phyloP scores from a whole-genome alignment of 257 asterid genomes.

The Petrea volubilis region DNA sequence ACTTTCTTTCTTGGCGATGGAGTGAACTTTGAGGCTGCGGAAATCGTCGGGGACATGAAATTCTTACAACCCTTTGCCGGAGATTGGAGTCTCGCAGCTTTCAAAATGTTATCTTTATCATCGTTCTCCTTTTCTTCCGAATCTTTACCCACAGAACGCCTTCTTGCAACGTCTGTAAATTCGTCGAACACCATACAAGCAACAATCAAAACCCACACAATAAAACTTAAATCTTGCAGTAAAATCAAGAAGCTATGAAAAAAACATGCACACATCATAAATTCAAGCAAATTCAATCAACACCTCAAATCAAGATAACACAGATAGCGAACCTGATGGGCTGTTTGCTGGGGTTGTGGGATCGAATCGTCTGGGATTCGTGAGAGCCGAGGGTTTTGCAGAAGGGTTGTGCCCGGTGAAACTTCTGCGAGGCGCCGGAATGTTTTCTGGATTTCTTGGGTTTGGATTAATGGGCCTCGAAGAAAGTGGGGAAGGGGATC shows the following conservation, averaged over 20 bases:
- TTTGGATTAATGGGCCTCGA: slow-evolving; percentile 45
- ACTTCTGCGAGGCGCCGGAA: slow-evolving; percentile 53
- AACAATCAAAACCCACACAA: slow-evolving; percentile 8
- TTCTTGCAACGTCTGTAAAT: slow-evolving; percentile 49
- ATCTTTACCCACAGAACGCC: slow-evolving; percentile 34
- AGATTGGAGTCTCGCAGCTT: slow-evolving; percentile 43
- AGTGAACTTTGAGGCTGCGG: slow-evolving; percentile 88
- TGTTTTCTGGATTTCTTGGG: slow-evolving; percentile 46
- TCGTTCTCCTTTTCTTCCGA: slow-evolving; percentile 76
- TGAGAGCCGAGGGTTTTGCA: slow-evolving; percentile 51
- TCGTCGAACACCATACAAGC: not conserved
- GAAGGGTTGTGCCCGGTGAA: slow-evolving; percentile 44
- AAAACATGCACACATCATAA: not conserved
- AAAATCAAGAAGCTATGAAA: not conserved
- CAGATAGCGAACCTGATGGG: slow-evolving; percentile 62
- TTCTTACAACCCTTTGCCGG: slow-evolving; percentile 63
- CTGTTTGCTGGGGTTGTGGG: slow-evolving; percentile 81
- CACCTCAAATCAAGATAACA: slow-evolving; percentile 13
- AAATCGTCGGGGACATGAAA: slow-evolving; percentile 93
- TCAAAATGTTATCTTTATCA: slow-evolving; percentile 37
- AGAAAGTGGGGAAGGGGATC: slow-evolving; percentile 70
- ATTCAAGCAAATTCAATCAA: not conserved
- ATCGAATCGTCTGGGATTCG: slow-evolving; percentile 49
- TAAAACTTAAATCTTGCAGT: not conserved
- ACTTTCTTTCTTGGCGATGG: slow-evolving; percentile 84